Base-by-base conservation (phyloP, 495 filamentous ascomycete species). In the Sporormia fimetaria region DNA sequence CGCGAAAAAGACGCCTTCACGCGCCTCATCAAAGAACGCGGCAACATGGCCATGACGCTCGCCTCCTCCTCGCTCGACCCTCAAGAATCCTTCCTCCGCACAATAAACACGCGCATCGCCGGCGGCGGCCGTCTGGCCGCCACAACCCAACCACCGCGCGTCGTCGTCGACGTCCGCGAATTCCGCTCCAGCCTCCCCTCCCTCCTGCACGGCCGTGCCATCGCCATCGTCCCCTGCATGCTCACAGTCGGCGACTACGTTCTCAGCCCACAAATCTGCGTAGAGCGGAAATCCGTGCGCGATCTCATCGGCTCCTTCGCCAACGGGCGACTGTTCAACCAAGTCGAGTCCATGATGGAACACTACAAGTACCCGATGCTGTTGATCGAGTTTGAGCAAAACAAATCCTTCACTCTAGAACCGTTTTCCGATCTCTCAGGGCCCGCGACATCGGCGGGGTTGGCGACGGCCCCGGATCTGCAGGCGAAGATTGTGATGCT, bases 161-260 rank as follows among this genome's bases (percentile, higher is more conserved):
- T 95, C 0, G 83, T 98, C 4, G 83, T 98, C 32, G 90, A 98
- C 55, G 81, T 94, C 24, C 85, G 90, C 48, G 90, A 98, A 59
- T 95, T 98, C 56, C 77, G 88, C 52, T 93, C 86, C 26, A 85
- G 83, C 0, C 74, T 98, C 0, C 88, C 90, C 1, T 94, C 87
- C 0, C 71, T 96, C 15, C 68, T 96, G 1, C 88, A 98, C 59
- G 92, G 81, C 12, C 78, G 82, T 32, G 80, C 73, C 50, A 84
- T 90, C 64, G 62, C 83, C 28, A 75, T 95, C 27, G 76, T 95
- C 0, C 92, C 90, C 14, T 94, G 87, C 63, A 88, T 87, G 71
- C 67, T 98, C 34, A 98, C 90, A 8, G 92, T 98, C 0, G 90
- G 88, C 42, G 90, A 98, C 65, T 98, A 98, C 64, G 78, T 96